Conservation (phyloP, 2,329 filamentous ascomycete genomes). For the Sporothrix humicola region DNA sequence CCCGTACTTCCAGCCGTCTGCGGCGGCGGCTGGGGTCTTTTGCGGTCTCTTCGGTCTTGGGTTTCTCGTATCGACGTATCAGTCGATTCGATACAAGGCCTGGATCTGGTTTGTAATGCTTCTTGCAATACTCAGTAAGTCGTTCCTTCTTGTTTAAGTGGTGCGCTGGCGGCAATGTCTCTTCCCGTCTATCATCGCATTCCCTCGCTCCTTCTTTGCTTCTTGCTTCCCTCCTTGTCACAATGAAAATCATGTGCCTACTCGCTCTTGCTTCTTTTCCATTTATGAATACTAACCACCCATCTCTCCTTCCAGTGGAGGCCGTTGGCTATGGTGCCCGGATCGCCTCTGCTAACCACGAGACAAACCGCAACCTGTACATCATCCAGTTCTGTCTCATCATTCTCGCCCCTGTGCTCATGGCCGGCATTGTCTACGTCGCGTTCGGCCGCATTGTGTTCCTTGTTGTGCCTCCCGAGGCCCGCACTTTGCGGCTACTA, state of each 20-base stretch:
- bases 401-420: slow-evolving; percentile 48
- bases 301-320: slow-evolving; percentile 44
- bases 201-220: no score
- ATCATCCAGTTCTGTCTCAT: slow-evolving; percentile 48
- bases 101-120: slow-evolving; percentile 45
- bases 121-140: slow-evolving; percentile 41
- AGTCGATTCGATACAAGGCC: slow-evolving; percentile 41
- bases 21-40: slow-evolving; percentile 40
- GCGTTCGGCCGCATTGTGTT: slow-evolving; percentile 50
- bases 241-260: neutral
- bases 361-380: slow-evolving; percentile 41
- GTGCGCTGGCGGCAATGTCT: neutral
- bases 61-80: slow-evolving; percentile 39
- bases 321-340: slow-evolving; percentile 47
- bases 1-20: slow-evolving; percentile 41
- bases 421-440: slow-evolving; percentile 50
- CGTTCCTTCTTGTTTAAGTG: neutral
- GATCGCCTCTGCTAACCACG: slow-evolving; percentile 43
- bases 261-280: neutral
- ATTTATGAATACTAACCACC: neutral
- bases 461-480: slow-evolving; percentile 45
- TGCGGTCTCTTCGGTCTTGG: slow-evolving; percentile 41
- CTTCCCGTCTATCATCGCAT: neutral
- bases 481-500: slow-evolving; percentile 45
- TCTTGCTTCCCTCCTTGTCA: neutral